These are phyloP conservation scores for Fennellomyces sp. DNA, from an alignment of 371 early-diverging fungal genomes.

Conservation along the genomic window DNA sequence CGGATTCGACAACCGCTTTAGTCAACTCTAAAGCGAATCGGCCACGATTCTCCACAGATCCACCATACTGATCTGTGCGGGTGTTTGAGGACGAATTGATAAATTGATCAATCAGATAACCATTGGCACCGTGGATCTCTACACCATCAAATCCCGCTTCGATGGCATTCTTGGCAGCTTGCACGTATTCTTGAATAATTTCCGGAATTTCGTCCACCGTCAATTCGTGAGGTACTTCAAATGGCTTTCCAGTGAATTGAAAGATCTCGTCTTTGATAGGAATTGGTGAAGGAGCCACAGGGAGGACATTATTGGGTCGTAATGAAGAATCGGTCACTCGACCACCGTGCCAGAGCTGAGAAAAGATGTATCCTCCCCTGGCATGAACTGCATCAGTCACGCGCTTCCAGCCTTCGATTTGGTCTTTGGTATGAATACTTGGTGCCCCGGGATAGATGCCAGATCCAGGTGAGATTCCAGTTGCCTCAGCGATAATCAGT, in stretches of 20 bases:
- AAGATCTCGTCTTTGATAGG: constrained; percentile 18
- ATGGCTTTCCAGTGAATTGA: too few relatives aligned
- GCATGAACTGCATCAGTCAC: constrained; percentile 63
- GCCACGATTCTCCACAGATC: constrained; percentile 52
- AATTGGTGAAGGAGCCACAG: constrained; percentile 22
- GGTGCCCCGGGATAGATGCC: constrained; percentile 39
- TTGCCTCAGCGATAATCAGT: constrained; percentile 63
- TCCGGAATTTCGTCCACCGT: constrained; percentile 63
- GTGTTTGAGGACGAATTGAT: constrained; percentile 31
- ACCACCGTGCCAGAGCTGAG: constrained; percentile 41
- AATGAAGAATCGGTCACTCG: constrained; percentile 9
- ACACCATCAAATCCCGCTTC: constrained; percentile 68
- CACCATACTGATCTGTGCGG: constrained; percentile 67
- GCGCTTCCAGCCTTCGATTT: constrained; percentile 62
- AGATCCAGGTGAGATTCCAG: constrained; percentile 45
- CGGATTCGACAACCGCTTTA: constrained; percentile 23
- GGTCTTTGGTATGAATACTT: constrained; percentile 55
- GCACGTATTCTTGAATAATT: constrained; percentile 61
- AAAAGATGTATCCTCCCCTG: constrained; percentile 59
- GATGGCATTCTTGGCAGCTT: constrained; percentile 43
- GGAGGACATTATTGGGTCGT: constrained; percentile 4
- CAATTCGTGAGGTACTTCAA: constrained; percentile 63
- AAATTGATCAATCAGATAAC: constrained; percentile 62
- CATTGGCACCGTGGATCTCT: constrained; percentile 73
- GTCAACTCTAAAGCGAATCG: constrained; percentile 49